phyloP scores from a whole-genome alignment of 2,329 filamentous ascomycete genomes.

The Aureobasidium sp. region DNA sequence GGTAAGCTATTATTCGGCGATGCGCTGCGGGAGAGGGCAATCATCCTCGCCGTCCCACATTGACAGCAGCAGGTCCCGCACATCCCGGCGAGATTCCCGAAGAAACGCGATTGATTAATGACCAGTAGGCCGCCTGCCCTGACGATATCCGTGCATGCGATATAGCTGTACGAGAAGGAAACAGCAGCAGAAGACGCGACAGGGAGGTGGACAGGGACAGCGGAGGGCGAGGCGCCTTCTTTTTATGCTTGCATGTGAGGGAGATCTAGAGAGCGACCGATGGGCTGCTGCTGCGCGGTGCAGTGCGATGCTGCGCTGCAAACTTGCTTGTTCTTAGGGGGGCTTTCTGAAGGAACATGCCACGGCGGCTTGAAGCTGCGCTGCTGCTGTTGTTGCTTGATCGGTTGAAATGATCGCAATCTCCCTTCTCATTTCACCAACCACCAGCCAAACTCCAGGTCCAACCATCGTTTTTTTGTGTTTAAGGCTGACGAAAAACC shows the following conservation, averaged over 20 bases:
- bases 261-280: neutral
- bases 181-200: neutral
- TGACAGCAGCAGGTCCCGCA: slow-evolving; percentile 15
- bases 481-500: slow-evolving; percentile 17
- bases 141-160: slow-evolving; percentile 3
- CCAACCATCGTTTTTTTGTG: slow-evolving; percentile 12
- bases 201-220: neutral
- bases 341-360: slow-evolving; percentile 4
- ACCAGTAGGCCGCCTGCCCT: neutral
- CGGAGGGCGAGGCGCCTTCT: neutral
- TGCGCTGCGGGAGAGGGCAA: neutral
- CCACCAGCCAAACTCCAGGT: slow-evolving; percentile 16
- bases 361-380: slow-evolving; percentile 10
- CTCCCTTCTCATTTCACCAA: slow-evolving; percentile 16
- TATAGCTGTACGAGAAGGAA: slow-evolving; percentile 1
- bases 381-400: slow-evolving; percentile 5
- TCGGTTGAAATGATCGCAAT: slow-evolving; percentile 15
- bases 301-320: neutral
- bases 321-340: neutral
- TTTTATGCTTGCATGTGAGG: slow-evolving; percentile 12
- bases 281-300: neutral
- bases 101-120: slow-evolving; percentile 4
- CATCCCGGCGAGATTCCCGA: slow-evolving; percentile 3
- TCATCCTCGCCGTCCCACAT: slow-evolving; percentile 9
- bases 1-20: neutral